Base-by-base conservation (phyloP, 805 yeast genomes). In the Ogataea ramenticola region DNA sequence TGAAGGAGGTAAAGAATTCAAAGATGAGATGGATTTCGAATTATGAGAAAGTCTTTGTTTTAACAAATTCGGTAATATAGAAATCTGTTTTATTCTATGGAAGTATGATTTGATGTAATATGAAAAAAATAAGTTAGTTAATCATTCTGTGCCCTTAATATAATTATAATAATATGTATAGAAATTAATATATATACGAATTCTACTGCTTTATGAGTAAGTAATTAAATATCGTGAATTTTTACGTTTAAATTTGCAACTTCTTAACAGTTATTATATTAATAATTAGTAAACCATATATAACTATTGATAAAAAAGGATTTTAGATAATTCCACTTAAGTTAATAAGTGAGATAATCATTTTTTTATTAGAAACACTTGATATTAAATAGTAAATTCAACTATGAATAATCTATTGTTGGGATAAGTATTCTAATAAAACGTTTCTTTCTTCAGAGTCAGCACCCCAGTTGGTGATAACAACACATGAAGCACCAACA, bases 381-480 rank as follows among this genome's bases (percentile, higher is more conserved):
- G n/a, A 30, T 30, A 8, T 30, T 8, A 15, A n/a, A n/a, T 30
- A 14, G n/a, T n/a, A 30, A 30, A 30, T 7, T 14, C 6, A 30
- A 30, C 15, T 33, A 22, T 22, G 41, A 48, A 39, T 42, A 36
- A 68, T 62, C 75, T 84, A 81, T 74, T 86, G 89, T 70, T 85
- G 86, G 65, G 95, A 82, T 76, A 91, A 88, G 82, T 88, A 90
- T 75, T 89, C 95, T 74, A 93, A 81, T 71, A 93, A 82, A 75
- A 87, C 84, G 79, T 81, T 77, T 79, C 97, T 88, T 79, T 91
- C 99, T 68, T 82, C 91, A 65, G 98, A 85, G 76, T 89, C 96
- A 70, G 88, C 96, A 88, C 99, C 99, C 98, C 98, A 93, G 95
- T 89, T 84, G 83, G 86, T 90, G 82, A 93, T 87, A 65, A 93